Base-by-base conservation (phyloP, 1,139 yeast species). In the Eremothecium cymbalariae region DNA sequence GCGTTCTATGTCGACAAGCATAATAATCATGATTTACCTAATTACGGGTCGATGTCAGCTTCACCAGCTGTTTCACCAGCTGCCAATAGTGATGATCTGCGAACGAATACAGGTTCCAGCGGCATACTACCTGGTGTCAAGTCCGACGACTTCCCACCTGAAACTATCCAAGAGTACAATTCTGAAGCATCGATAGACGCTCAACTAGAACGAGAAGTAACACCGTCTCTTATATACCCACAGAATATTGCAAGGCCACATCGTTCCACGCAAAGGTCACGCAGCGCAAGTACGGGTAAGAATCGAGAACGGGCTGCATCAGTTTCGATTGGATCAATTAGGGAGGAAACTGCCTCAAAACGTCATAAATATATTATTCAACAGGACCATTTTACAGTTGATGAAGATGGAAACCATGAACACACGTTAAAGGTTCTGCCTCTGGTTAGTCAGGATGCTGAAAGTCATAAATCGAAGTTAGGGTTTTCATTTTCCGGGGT, bases 331-430 rank as follows among this genome's bases (percentile, higher is more conserved):
- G 30, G 14, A 8, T 14, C 30, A n/a, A 27, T 16, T 8, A 16
- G 14, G 5, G 12, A 27, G 17, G 28, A 25, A 6, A 13, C n/a
- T 11, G 12, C 13, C 24, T 11, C 12, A 21, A 36, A 40, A 18
- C 45, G 42, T n/a, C 31, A 46, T 2, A 50, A 50, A 21, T 46
- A 51, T 33, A 45, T 53, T 18, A 33, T 53, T 15, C 47, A 50
- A 24, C 45, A 42, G 3, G 57, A 50, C 7, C 50, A 46, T 30
- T 55, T 55, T 33, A 48, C 45, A 33, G 56, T 55, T 1, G 54
- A 36, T 31, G 54, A 51, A 18, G 48, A 52, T 34, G 60, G 60
- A 7, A 42, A 45, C 25, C 59, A 54, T 37, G 52, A 48, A 37
- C 60, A 55, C 37, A 45, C 43, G 29, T 35, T 55, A 27, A 52